phyloP scores from a whole-genome alignment of 768 basidiomycete genomes.

The Phlebiopsis flavidoalba region DNA sequence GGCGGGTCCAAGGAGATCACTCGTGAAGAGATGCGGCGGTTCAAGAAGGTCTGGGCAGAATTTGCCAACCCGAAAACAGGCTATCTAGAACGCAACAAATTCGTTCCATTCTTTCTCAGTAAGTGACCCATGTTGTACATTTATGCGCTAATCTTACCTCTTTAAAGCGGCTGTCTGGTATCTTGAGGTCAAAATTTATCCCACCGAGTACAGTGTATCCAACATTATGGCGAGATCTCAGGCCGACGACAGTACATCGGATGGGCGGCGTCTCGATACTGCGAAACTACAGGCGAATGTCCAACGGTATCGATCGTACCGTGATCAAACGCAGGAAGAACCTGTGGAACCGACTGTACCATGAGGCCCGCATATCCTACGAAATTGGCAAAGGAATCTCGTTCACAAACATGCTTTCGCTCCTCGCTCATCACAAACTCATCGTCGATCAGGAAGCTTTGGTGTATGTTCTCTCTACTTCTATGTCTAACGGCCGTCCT shows the following conservation, averaged over 20 bases:
- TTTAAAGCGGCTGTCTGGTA: conserved; percentile 69
- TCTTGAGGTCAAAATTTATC: conserved; percentile 90
- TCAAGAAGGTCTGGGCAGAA: conserved; percentile 92
- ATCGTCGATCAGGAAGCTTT: conserved; percentile 88
- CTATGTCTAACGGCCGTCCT: background rate
- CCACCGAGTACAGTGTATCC: conserved; percentile 55
- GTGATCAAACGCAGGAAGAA: conserved; percentile 62
- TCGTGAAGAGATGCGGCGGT: conserved; percentile 87
- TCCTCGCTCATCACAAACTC: conserved; percentile 88
- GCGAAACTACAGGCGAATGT: conserved; percentile 54
- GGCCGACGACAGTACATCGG: conserved; percentile 21
- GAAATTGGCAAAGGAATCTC: conserved; percentile 77
- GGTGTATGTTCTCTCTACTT: conserved; percentile 51
- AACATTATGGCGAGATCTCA: conserved; percentile 53
- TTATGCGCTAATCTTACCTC: too few species aligned
- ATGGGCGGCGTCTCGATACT: conserved; percentile 22
- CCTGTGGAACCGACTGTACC: conserved; percentile 72
- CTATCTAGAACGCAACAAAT: conserved; percentile 61
- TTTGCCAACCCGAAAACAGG: conserved; percentile 78
- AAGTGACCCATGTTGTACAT: conserved; percentile 29
- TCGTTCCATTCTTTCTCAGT: conserved; percentile 83
- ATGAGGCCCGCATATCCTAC: conserved; percentile 78
- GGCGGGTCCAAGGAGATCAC: conserved; percentile 79
- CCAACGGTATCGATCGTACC: conserved; percentile 56
- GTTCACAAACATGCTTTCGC: conserved; percentile 82